A percentile compares a stretch with the other conserved stretches of the same genome.
phyloP scores from a whole-genome alignment of 2,329 filamentous ascomycete species.

The Tolypocladium ovalisporum region DNA sequence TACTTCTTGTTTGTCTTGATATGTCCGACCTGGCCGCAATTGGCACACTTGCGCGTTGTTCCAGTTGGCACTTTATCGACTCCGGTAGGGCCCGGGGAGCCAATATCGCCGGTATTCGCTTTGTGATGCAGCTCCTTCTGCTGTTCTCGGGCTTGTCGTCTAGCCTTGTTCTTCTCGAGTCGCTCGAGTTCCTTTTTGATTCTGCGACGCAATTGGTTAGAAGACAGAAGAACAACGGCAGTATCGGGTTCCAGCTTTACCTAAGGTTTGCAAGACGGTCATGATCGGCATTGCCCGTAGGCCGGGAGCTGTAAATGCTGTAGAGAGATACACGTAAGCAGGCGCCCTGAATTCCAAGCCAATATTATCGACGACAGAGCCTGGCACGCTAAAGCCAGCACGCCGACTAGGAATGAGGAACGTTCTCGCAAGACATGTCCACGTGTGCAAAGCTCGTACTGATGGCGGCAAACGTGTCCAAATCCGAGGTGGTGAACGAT shows the following conservation, averaged over 20 bases:
- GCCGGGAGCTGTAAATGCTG: conserved; percentile 38
- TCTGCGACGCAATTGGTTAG: conserved; percentile 10
- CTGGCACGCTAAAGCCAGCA: conserved; percentile 15
- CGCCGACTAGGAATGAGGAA: conserved; percentile 4
- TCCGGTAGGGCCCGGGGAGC: conserved; percentile 34
- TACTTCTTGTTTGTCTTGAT: conserved; percentile 99
- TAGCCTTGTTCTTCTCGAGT: conserved; percentile 83
- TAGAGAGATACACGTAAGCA: conserved; percentile 27
- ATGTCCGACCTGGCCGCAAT: conserved; percentile 91
- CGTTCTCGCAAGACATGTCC: conserved; percentile 8
- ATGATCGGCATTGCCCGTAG: conserved; percentile 39
- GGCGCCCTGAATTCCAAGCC: conserved; percentile 22
- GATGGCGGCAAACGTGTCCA: conserved; percentile 9
- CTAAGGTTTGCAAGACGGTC: conserved; percentile 35
- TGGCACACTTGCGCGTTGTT: conserved; percentile 88
- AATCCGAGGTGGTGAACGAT: conserved; percentile 4
- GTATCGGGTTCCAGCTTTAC: conserved; percentile 12
- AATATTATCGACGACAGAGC: conserved; percentile 17
- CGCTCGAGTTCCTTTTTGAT: conserved; percentile 60
- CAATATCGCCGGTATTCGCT: conserved; percentile 30
- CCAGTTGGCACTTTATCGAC: conserved; percentile 45
- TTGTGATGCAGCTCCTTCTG: conserved; percentile 58
- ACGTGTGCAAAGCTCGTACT: conserved; percentile 10
- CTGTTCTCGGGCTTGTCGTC: conserved; percentile 81
- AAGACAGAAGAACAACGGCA: not conserved